Percentiles rank a stretch among this genome's conserved stretches.
phyloP scores from a whole-genome alignment of 2,329 filamentous ascomycete species.

The Sarocladium strictum region DNA sequence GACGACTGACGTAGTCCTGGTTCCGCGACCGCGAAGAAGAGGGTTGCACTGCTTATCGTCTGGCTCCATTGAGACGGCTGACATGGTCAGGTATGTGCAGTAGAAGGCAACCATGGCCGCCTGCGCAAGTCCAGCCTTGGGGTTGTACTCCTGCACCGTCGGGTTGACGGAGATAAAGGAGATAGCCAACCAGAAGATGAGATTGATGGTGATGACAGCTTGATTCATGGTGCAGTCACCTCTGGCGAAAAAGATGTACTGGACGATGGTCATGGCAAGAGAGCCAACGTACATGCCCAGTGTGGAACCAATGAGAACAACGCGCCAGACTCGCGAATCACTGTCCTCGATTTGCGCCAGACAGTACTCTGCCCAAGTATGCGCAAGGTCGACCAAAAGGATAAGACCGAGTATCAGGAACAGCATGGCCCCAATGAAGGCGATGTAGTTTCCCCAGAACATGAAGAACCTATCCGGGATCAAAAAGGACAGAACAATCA shows the following conservation, averaged over 20 bases:
- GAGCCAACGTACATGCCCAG: constrained; percentile 89
- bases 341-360: constrained; percentile 86
- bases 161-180: constrained; percentile 87
- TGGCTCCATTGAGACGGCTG: constrained; percentile 96
- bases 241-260: constrained; percentile 92
- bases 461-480: constrained; percentile 95
- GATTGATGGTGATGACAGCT: constrained; percentile 88
- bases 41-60: constrained; percentile 93
- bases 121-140: constrained; percentile 91
- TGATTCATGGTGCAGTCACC: constrained; percentile 91
- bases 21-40: constrained; percentile 76
- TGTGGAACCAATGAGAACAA: constrained; percentile 84
- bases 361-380: constrained; percentile 96
- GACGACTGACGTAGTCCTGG: constrained; percentile 83
- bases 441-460: constrained; percentile 91
- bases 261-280: constrained; percentile 88
- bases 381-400: constrained; percentile 87
- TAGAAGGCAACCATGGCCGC: constrained; percentile 96
- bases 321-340: constrained; percentile 79
- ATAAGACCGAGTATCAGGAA: constrained; percentile 92
- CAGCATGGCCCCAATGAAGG: constrained; percentile 80
- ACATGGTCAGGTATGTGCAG: constrained; percentile 98
- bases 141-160: constrained; percentile 82
- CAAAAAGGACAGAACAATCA: constrained; percentile 88
- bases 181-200: constrained; percentile 74